phyloP scores from a whole-genome alignment of 2,329 filamentous ascomycete genomes.

The Knoxdaviesia capensis region DNA sequence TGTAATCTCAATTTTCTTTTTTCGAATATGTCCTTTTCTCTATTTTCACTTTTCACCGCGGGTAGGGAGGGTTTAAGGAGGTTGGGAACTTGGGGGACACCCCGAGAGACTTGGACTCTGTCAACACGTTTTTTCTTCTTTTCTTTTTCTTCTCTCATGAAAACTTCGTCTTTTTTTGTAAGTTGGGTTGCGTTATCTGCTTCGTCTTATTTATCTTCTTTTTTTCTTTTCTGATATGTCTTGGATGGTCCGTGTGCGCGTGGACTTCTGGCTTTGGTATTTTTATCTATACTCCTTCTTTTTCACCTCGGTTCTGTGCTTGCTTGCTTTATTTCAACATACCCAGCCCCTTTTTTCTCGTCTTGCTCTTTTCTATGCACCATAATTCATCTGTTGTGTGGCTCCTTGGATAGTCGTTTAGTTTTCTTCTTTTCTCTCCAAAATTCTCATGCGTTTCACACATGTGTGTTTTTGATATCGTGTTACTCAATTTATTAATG shows the following conservation, averaged over 20 bases:
- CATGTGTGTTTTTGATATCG: no score
- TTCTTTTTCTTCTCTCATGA: not conserved
- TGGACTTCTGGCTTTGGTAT: not conserved
- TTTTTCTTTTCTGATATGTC: conserved; percentile 1
- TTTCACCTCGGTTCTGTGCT: not conserved
- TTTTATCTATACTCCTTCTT: not conserved
- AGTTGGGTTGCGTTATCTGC: not conserved
- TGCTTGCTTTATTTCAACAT: no score
- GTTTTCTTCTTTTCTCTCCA: not conserved
- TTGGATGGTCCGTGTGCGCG: no score
- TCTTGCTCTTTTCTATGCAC: not conserved
- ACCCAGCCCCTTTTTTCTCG: not conserved
- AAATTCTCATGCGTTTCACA: no score
- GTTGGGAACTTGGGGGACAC: not conserved
- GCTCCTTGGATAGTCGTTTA: not conserved
- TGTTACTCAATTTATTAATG: no score
- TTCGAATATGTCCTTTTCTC: not conserved
- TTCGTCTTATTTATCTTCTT: not conserved
- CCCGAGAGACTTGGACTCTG: not conserved
- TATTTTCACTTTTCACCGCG: not conserved
- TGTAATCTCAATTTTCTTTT: not conserved
- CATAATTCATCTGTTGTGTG: not conserved
- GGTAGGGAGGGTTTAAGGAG: not conserved
- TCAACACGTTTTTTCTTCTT: not conserved
- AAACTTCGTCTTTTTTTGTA: not conserved